Percentiles rank a stretch among this genome's conserved stretches.
Conservation (phyloP, 2,329 filamentous ascomycete genomes). For the Botrytis porri region DNA sequence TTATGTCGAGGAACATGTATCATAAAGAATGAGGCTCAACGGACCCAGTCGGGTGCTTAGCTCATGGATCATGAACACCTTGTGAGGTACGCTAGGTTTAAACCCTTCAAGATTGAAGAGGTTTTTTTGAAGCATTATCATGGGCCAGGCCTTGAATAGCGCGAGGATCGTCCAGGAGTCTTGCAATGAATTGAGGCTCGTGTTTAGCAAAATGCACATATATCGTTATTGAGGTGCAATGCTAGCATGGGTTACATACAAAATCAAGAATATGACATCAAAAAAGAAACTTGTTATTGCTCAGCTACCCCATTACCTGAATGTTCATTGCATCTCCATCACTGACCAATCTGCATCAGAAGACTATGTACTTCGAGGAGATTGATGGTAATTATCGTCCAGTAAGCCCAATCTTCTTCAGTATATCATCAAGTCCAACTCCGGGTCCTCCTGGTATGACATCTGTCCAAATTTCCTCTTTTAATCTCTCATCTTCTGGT, state of each 20-base stretch:
- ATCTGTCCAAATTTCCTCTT: conserved; percentile 65
- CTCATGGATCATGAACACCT: background rate
- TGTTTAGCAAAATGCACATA: background rate
- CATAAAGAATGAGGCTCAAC: background rate
- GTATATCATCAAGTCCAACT: conserved; percentile 61
- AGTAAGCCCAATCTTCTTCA: conserved; percentile 49
- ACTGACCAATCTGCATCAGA: background rate
- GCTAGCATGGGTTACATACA: background rate
- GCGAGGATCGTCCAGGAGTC: background rate
- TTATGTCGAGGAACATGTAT: background rate
- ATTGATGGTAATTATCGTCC: conserved; percentile 11
- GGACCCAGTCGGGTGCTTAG: background rate
- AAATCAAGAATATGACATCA: background rate
- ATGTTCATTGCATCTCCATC: background rate
- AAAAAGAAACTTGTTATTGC: background rate
- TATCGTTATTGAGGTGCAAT: background rate
- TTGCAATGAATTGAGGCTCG: background rate
- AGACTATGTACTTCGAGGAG: background rate
- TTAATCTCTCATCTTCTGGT: conserved; percentile 55
- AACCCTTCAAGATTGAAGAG: background rate
- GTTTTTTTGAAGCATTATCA: background rate
- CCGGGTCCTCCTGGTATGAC: conserved; percentile 63
- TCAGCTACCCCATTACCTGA: conserved; percentile 4
- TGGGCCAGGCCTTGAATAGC: background rate
- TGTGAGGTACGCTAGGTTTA: background rate